Evolutionary conservation across 192 early-diverging fungal genomes (phyloP), one percentile per base, ranked within the genome.

Genomic region (Coemansia sp.): DNA sequence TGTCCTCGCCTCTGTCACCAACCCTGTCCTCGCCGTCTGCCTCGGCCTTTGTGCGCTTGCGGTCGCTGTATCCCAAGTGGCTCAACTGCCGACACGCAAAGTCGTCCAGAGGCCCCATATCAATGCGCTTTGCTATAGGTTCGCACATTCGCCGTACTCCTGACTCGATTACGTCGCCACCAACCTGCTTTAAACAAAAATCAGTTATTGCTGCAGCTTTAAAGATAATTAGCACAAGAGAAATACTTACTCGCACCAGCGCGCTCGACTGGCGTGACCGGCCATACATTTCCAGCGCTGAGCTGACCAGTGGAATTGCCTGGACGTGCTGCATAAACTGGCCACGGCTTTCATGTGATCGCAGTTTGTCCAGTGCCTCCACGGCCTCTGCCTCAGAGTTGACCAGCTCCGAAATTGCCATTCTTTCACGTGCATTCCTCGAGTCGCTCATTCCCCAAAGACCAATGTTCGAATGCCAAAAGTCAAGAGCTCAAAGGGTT

Each of bases 81-180:
- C 92, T 91, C 32, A 94, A 71, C 67, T 90, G 88, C 11, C 77
- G 85, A 63, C 87, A 89, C 0, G 89, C 92, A 79, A 91, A 92
- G 43, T 84, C 81, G 57, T 94, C 90, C 32, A 92, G 72, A 58
- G 89, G 81, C 19, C 80, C 84, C 8, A 87, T 85, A 65, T 89
- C 89, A 14, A 95, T 79, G 27, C 86, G 89, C 53, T 86, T 87
- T 55, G 87, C 85, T 19, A 96, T 85, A 20, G 89, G 88, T 65
- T 85, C 79, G 63, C 87, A 87, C 60, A 94, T 81, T 8, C 81
- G 84, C 55, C 85, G 86, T 19, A 90, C 87, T 10, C 87, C 84
- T 12, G 86, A 88, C 65, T 93, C 94, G 14, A 94, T 88, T 63
- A 87, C 87, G 61, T 88, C 86, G 23, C 88, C 88, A 27, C 88